These are phyloP conservation scores for Davidsoniella eucalypti DNA, from an alignment of 2,329 filamentous ascomycete genomes.

Conservation along the genomic window DNA sequence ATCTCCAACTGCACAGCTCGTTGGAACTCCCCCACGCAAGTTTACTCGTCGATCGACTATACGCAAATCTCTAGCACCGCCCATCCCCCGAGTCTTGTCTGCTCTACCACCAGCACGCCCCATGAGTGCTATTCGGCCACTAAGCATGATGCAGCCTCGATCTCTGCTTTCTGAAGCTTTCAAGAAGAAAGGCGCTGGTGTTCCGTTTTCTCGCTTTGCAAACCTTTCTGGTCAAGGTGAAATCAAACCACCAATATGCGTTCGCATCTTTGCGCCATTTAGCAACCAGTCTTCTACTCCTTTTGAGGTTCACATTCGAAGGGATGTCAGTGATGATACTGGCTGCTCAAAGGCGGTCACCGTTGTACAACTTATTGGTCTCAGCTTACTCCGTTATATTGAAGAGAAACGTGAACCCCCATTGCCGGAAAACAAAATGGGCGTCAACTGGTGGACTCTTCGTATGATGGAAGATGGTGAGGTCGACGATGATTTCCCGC, in stretches of 20 bases:
- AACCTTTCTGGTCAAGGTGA: conserved; percentile 64
- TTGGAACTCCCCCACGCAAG: conserved; percentile 46
- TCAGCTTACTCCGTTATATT: conserved; percentile 61
- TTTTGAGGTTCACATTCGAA: conserved; percentile 55
- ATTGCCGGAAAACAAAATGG: conserved; percentile 47
- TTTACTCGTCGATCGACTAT: conserved; percentile 47
- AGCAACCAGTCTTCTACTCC: conserved; percentile 47
- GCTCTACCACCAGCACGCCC: conserved; percentile 57
- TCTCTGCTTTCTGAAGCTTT: conserved; percentile 57
- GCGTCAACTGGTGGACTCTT: conserved; percentile 69
- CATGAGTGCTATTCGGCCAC: conserved; percentile 42
- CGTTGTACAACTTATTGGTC: conserved; percentile 66
- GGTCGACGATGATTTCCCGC: conserved; percentile 71
- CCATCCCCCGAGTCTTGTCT: conserved; percentile 40
- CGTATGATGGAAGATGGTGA: conserved; percentile 76
- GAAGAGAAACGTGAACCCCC: conserved; percentile 58
- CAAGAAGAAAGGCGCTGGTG: conserved; percentile 52
- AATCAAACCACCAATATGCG: conserved; percentile 50
- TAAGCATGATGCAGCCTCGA: conserved; percentile 52
- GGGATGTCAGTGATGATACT: conserved; percentile 51
- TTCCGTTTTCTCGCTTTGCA: conserved; percentile 63
- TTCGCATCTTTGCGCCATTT: conserved; percentile 64
- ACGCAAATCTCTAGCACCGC: conserved; percentile 40
- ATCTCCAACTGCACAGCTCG: conserved; percentile 39
- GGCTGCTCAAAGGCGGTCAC: conserved; percentile 44